phyloP scores from a whole-genome alignment of 371 early-diverging fungal species.

The Apophysomyces trapeziformis region DNA sequence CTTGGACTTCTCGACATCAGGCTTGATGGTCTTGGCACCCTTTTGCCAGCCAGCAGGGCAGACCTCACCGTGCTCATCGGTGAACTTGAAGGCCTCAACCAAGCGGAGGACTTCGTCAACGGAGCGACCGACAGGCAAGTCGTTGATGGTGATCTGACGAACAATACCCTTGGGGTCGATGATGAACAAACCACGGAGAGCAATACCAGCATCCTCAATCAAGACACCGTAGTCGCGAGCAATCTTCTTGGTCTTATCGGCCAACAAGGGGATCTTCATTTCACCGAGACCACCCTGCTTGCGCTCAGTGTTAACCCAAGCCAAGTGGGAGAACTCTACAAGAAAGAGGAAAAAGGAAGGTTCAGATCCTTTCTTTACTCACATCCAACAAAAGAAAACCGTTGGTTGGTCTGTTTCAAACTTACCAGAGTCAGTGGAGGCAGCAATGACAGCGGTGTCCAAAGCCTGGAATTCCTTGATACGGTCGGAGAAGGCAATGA shows the following conservation, averaged over 20 bases:
- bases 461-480: conserved; percentile 80
- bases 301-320: conserved; percentile 73
- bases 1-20: conserved; percentile 75
- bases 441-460: conserved; percentile 58
- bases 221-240: conserved; percentile 74
- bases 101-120: conserved; percentile 79
- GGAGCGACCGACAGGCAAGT: conserved; percentile 76
- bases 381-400: conserved; percentile 21
- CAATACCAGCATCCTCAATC: conserved; percentile 64
- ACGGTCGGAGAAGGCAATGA: conserved; percentile 88
- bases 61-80: conserved; percentile 67
- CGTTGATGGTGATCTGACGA: conserved; percentile 61
- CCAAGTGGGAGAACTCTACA: conserved; percentile 54
- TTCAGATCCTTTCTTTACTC: too few species aligned
- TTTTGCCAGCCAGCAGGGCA: conserved; percentile 92
- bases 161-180: conserved; percentile 74
- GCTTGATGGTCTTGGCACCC: conserved; percentile 70
- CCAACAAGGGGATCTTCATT: conserved; percentile 71
- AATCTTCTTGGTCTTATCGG: conserved; percentile 77
- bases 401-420: background rate
- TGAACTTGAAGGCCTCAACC: conserved; percentile 81
- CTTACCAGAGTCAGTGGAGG: conserved; percentile 55
- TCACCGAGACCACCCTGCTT: conserved; percentile 82
- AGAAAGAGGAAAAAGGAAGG: background rate
- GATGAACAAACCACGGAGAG: conserved; percentile 70